These are phyloP conservation scores for Kuraishia molischiana DNA, from an alignment of 805 yeast genomes.

Conservation along the genomic window DNA sequence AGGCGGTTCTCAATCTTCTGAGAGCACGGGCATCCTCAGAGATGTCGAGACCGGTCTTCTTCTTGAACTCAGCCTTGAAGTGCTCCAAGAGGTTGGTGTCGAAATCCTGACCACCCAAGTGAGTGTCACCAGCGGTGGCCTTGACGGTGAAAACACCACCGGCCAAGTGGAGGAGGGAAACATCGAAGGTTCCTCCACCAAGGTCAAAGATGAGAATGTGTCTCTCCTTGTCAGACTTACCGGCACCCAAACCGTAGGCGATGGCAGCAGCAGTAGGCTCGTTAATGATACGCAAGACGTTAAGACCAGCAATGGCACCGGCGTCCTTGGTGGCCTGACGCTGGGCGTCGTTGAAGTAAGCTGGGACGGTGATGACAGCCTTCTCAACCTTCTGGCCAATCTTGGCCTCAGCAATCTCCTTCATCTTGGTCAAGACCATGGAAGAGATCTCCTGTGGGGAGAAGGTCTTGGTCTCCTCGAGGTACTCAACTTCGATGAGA, in stretches of 20 bases:
- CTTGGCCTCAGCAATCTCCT: slow-evolving; percentile 71
- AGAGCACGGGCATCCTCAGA: slow-evolving; percentile 89
- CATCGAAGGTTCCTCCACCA: slow-evolving; percentile 99
- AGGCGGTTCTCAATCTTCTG: slow-evolving; percentile 97
- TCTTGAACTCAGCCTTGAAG: slow-evolving; percentile 85
- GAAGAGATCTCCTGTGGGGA: slow-evolving; percentile 71
- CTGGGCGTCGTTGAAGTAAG: slow-evolving; percentile 73
- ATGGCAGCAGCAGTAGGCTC: slow-evolving; percentile 96
- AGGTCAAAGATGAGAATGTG: slow-evolving; percentile 84
- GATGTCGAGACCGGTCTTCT: slow-evolving; percentile 89
- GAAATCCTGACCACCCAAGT: slow-evolving; percentile 99
- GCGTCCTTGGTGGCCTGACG: slow-evolving; percentile 80
- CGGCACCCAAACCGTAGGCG: slow-evolving; percentile 97
- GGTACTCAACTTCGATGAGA: slow-evolving; percentile 59
- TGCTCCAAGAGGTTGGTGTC: slow-evolving; percentile 91
- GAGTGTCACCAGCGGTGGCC: slow-evolving; percentile 99
- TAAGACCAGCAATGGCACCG: slow-evolving; percentile 72
- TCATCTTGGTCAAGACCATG: slow-evolving; percentile 76
- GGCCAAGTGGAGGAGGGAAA: slow-evolving; percentile 82
- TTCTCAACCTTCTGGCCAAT: slow-evolving; percentile 62
- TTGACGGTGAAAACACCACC: slow-evolving; percentile 96
- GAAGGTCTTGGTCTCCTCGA: slow-evolving; percentile 59
- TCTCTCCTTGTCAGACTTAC: slow-evolving; percentile 70
- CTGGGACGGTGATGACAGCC: slow-evolving; percentile 75
- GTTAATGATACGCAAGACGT: slow-evolving; percentile 68